A percentile compares a stretch with the other conserved stretches of the same genome.
phyloP scores from a whole-genome alignment of 768 basidiomycete species.

The Naganishia vishniacii region DNA sequence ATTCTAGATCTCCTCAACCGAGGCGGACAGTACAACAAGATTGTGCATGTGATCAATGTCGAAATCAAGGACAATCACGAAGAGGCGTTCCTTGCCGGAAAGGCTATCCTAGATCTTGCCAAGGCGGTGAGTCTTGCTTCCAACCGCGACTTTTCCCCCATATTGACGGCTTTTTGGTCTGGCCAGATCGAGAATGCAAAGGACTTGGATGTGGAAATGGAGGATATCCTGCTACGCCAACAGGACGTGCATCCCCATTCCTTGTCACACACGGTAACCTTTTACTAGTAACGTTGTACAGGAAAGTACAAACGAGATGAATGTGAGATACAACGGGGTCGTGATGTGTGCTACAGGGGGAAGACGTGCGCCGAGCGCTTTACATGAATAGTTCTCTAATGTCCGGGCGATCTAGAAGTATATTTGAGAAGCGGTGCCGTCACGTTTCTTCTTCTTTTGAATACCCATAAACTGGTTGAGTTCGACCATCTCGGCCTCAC shows the following conservation, averaged over 20 bases:
- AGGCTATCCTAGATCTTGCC: conserved; percentile 86
- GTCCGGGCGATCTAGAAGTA: background rate
- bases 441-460: conserved; percentile 5
- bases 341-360: conserved; percentile 1
- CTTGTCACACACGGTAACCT: conserved; percentile 83
- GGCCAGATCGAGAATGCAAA: conserved; percentile 72
- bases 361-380: background rate
- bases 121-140: conserved; percentile 62
- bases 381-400: background rate
- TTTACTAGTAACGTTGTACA: conserved; percentile 56
- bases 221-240: conserved; percentile 73
- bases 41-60: conserved; percentile 92
- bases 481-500: conserved; percentile 13
- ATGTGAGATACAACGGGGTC: background rate
- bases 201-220: conserved; percentile 89
- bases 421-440: background rate
- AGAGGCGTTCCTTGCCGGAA: conserved; percentile 92
- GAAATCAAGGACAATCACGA: conserved; percentile 99
- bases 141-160: conserved; percentile 18
- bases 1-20: conserved; percentile 67
- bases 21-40: conserved; percentile 86
- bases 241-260: conserved; percentile 87
- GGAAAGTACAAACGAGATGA: background rate
- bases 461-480: conserved; percentile 9
- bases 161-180: background rate